phyloP scores from a whole-genome alignment of 2,329 filamentous ascomycete species.

The Coniochaeta sp. region DNA sequence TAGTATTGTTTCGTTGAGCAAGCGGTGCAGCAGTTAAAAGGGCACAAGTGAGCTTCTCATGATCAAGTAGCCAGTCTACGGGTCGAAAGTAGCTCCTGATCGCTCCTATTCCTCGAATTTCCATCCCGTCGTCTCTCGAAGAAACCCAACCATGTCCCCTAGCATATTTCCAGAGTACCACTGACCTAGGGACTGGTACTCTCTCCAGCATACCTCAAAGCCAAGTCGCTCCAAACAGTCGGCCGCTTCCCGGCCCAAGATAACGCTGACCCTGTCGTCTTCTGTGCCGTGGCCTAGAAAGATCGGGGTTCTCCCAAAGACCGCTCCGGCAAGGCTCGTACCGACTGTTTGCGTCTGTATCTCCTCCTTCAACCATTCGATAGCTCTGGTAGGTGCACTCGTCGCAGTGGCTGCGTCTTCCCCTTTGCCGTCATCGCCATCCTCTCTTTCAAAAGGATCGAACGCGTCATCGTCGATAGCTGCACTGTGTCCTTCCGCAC shows the following conservation, averaged over 20 bases:
- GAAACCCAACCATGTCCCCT: not conserved
- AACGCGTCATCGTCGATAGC: conserved; percentile 7
- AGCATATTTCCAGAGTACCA: conserved; percentile 25
- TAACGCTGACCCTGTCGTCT: conserved; percentile 31
- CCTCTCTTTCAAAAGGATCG: conserved; percentile 10
- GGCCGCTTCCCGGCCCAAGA: conserved; percentile 24
- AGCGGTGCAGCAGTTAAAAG: too few species aligned
- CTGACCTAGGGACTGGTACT: conserved; percentile 34
- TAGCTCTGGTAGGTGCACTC: not conserved
- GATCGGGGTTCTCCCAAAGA: conserved; percentile 23
- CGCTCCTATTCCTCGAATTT: not conserved
- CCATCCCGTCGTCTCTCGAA: not conserved
- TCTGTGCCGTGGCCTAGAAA: conserved; percentile 37
- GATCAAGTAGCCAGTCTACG: not conserved
- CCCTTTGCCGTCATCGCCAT: not conserved
- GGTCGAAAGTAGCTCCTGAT: not conserved
- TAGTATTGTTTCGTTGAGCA: too few species aligned
- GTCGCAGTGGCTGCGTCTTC: conserved; percentile 3
- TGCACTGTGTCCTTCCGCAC: not conserved
- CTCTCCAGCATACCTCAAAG: conserved; percentile 23
- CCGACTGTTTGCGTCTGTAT: conserved; percentile 8
- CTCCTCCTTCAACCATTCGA: conserved; percentile 11
- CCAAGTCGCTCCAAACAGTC: conserved; percentile 25
- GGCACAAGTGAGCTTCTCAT: too few species aligned
- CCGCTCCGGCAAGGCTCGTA: not conserved